Evolutionary conservation across 495 filamentous ascomycete species (phyloP).

Genomic region (Tuber aestivum): DNA sequence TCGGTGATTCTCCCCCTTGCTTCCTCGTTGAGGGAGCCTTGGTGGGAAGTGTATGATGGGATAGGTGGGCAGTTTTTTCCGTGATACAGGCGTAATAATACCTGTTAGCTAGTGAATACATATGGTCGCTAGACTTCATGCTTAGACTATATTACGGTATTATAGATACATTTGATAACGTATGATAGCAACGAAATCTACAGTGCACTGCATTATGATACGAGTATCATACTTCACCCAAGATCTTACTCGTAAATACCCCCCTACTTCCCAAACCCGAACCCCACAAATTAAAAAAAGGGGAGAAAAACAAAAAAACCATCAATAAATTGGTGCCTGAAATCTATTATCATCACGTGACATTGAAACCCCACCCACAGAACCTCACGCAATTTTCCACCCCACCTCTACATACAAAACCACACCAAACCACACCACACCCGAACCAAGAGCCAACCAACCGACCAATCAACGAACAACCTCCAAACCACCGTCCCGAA

Average conservation of each 20-base stretch:
- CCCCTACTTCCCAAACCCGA: neutral
- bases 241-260: neutral
- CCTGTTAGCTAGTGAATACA: neutral
- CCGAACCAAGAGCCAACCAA: too few relatives aligned
- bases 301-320: neutral
- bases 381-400: too few relatives aligned
- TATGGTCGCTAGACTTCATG: neutral
- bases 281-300: neutral
- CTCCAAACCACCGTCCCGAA: neutral
- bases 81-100: too few relatives aligned
- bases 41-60: neutral
- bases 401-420: too few relatives aligned
- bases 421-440: neutral
- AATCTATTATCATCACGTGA: neutral
- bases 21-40: neutral
- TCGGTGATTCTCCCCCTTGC: neutral
- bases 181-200: too few relatives aligned
- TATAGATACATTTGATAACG: too few relatives aligned
- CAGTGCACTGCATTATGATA: too few relatives aligned
- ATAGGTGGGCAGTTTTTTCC: neutral
- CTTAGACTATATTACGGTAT: neutral
- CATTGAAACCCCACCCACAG: neutral
- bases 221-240: too few relatives aligned
- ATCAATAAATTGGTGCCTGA: neutral
- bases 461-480: constrained; percentile 1